Evolutionary conservation across 805 yeast genomes (phyloP), one percentile per base, ranked within the genome.

Genomic region (Ogataea paradorogensis): DNA sequence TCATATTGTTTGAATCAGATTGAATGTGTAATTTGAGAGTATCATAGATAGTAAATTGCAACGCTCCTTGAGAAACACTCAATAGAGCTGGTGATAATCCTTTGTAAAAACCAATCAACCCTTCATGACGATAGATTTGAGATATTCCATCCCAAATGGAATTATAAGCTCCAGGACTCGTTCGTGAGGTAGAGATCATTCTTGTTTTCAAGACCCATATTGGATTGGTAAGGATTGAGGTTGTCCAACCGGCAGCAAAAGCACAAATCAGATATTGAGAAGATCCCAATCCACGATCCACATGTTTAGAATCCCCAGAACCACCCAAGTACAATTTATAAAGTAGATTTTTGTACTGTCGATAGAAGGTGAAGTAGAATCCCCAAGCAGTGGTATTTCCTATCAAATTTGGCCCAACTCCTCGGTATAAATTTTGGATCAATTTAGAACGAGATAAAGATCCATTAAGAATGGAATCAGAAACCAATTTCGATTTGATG

Each of bases 151-250:
- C 77, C 14, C 53, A 9, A 6, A 81, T 62, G 0, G 87, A 77
- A 8, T 61, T 60, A 54, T 88, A 87, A 0, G 86, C 81, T 11
- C 71, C 72, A 0, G 69, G 67, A 0, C 65, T 50, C 1, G 45
- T 44, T 27, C 65, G 62, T 2, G 74, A 62, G 2, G 76, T 74
- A 14, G 89, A 79, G 53, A 90, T 70, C 49, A 91, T 82, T 46
- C 98, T 71, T 0, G 99, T 93, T 61, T 93, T 93, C 14, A 93
- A 60, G 1, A 93, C 96, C 99, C 99, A 91, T 9, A 91, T 74
- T 1, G 99, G 99, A 56, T 89, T 93, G 1, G 99, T 90, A 11
- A 85, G 29, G 0, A 87, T 40, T 1, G 95, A 75, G 0, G 96
- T 87, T 5, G 80, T 53, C 28, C 80, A 55, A 0, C 99, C 99